phyloP scores from a whole-genome alignment of 768 basidiomycete species.

The Lyophyllum atratum region DNA sequence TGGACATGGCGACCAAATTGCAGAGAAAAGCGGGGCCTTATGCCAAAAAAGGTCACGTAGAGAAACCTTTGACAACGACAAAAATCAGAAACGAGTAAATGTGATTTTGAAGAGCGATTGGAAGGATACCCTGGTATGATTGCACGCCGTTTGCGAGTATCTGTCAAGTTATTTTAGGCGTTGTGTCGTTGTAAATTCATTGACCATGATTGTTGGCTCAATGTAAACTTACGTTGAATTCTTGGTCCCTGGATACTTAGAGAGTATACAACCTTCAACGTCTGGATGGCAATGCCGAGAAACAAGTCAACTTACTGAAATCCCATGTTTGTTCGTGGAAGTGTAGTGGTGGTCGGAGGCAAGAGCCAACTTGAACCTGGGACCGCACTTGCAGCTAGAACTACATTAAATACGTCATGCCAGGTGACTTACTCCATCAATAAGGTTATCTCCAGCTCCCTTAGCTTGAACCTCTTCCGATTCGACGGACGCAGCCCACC shows the following conservation, averaged over 20 bases:
- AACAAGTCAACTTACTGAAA: neutral
- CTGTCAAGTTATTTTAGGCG: conserved; percentile 3
- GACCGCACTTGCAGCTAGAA: too few species aligned
- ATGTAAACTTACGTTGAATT: conserved; percentile 8
- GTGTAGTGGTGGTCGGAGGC: neutral
- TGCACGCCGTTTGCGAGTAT: conserved; percentile 12
- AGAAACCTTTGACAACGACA: conserved; percentile 5
- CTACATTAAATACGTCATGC: too few species aligned
- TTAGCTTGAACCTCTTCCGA: too few species aligned
- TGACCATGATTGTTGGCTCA: too few species aligned
- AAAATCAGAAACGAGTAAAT: neutral
- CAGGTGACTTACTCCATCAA: too few species aligned
- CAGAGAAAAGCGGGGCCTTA: conserved; percentile 14
- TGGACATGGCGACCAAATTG: conserved; percentile 13
- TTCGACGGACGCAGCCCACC: too few species aligned
- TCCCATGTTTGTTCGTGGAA: conserved; percentile 2
- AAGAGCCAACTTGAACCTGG: too few species aligned
- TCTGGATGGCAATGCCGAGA: neutral
- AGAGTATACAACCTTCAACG: neutral
- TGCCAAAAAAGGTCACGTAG: conserved; percentile 13
- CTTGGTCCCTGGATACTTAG: conserved; percentile 13
- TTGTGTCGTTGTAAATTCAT: too few species aligned
- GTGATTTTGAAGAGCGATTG: neutral
- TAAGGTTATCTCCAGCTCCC: too few species aligned
- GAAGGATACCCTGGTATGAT: conserved; percentile 15